phyloP scores from a whole-genome alignment of 1,139 yeast genomes.

The Candida albicans region DNA sequence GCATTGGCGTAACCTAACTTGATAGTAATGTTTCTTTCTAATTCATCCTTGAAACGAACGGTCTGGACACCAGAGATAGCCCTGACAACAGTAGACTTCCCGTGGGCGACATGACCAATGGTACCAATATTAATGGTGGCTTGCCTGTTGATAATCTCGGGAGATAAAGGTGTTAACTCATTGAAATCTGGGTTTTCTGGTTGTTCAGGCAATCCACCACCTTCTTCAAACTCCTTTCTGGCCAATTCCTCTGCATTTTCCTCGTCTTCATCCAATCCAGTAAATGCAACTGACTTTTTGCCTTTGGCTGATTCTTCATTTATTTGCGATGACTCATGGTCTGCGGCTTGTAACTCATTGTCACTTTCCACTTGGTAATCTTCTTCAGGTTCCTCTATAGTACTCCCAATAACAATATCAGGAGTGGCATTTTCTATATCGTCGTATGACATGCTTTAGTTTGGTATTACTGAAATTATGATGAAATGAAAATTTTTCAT shows the following conservation, averaged over 20 bases:
- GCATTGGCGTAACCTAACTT: constrained; percentile 99
- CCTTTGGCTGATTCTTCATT: constrained; percentile 37
- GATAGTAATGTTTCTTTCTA: constrained; percentile 98
- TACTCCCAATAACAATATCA: constrained; percentile 80
- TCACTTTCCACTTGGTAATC: constrained; percentile 48
- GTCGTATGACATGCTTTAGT: constrained; percentile 44
- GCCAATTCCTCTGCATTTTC: constrained; percentile 63
- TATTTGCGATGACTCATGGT: constrained; percentile 15
- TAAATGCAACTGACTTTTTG: constrained; percentile 83
- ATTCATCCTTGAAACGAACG: constrained; percentile 96
- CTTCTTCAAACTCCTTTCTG: constrained; percentile 88
- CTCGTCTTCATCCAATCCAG: constrained; percentile 68
- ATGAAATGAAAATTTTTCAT: too few relatives aligned
- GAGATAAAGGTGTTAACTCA: constrained; percentile 78
- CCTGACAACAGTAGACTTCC: constrained; percentile 97
- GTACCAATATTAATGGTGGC: constrained; percentile 99
- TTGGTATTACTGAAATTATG: too few relatives aligned
- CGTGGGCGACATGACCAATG: constrained; percentile 95
- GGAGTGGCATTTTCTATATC: constrained; percentile 87
- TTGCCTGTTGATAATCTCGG: constrained; percentile 96
- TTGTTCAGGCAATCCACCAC: constrained; percentile 97
- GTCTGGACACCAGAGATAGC: constrained; percentile 99
- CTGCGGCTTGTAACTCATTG: constrained; percentile 51
- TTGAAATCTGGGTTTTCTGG: constrained; percentile 85
- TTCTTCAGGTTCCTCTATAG: constrained; percentile 44